Percentiles rank a stretch among this genome's conserved stretches.
Conservation (phyloP, 768 basidiomycete species). For the Phlebiopsis gigantea region DNA sequence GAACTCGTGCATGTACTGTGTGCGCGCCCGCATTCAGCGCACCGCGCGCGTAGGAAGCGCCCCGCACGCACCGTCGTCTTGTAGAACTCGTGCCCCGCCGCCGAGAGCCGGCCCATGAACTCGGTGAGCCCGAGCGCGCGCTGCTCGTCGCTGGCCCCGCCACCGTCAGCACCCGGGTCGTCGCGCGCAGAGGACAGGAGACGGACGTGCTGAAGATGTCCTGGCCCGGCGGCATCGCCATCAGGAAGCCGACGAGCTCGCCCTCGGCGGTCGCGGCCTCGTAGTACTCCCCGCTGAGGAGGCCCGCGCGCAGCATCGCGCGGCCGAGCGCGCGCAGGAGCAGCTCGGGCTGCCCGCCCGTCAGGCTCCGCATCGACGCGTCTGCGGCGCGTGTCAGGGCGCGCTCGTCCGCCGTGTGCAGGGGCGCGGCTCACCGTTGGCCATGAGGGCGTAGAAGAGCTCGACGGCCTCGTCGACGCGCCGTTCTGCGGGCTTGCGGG, state of each 20-base stretch:
- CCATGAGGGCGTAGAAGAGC: slow-evolving; percentile 14
- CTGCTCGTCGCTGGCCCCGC: slow-evolving; percentile 8
- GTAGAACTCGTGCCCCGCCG: slow-evolving; percentile 14
- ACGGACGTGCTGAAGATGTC: slow-evolving; percentile 17
- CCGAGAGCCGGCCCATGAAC: slow-evolving; percentile 13
- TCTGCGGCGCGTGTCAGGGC: slow-evolving; percentile 3
- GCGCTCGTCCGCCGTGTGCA: background rate
- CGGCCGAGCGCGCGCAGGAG: slow-evolving; percentile 6
- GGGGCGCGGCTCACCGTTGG: slow-evolving; percentile 11
- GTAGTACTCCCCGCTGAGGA: slow-evolving; percentile 16
- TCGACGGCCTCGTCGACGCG: slow-evolving; percentile 9
- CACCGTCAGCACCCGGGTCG: background rate
- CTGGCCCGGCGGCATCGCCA: slow-evolving; percentile 15
- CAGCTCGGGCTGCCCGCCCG: slow-evolving; percentile 16
- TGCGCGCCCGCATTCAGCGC: background rate
- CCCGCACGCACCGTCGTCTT: slow-evolving; percentile 9
- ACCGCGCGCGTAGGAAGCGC: background rate
- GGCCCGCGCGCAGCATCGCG: slow-evolving; percentile 16
- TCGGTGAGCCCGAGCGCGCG: slow-evolving; percentile 11
- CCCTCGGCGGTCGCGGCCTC: slow-evolving; percentile 10
- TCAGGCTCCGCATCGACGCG: slow-evolving; percentile 4
- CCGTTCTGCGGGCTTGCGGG: background rate
- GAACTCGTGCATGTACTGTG: slow-evolving; percentile 12
- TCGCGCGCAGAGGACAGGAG: background rate
- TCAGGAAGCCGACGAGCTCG: slow-evolving; percentile 11